These are phyloP conservation scores for Calonectria hawksworthii DNA, from an alignment of 2,329 filamentous ascomycete species.

Conservation along the genomic window DNA sequence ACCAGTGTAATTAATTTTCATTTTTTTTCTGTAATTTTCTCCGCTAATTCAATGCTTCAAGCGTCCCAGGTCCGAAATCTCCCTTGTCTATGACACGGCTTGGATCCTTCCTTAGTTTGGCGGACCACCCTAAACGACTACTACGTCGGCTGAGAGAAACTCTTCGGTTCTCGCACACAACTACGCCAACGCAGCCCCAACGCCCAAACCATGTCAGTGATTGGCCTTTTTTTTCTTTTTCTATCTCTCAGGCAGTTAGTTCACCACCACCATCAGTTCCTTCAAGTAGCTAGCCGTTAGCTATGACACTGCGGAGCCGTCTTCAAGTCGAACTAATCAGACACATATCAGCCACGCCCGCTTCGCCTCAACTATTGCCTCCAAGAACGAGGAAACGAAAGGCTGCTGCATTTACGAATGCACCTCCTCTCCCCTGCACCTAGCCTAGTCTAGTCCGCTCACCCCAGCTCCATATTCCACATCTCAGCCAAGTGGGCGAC, in stretches of 20 bases:
- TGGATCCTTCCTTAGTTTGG: not conserved
- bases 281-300: not conserved
- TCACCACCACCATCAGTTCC: not conserved
- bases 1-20: too few relatives aligned
- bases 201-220: constrained; percentile 15
- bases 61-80: not conserved
- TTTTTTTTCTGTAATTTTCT: not conserved
- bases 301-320: constrained; percentile 5
- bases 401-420: not conserved
- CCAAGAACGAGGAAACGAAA: not conserved
- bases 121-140: not conserved
- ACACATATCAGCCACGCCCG: constrained; percentile 31
- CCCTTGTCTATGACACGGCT: not conserved
- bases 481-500: not conserved
- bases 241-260: not conserved
- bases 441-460: not conserved
- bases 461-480: not conserved
- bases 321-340: constrained; percentile 30
- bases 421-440: not conserved
- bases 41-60: not conserved
- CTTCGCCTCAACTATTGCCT: not conserved
- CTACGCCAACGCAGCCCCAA: not conserved
- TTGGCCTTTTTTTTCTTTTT: not conserved
- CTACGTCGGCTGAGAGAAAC: constrained; percentile 8
- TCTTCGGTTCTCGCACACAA: not conserved